These are phyloP conservation scores for Pontederia crassipes DNA, from an alignment of 176 grass and related monocot species.

Conservation along the genomic window DNA sequence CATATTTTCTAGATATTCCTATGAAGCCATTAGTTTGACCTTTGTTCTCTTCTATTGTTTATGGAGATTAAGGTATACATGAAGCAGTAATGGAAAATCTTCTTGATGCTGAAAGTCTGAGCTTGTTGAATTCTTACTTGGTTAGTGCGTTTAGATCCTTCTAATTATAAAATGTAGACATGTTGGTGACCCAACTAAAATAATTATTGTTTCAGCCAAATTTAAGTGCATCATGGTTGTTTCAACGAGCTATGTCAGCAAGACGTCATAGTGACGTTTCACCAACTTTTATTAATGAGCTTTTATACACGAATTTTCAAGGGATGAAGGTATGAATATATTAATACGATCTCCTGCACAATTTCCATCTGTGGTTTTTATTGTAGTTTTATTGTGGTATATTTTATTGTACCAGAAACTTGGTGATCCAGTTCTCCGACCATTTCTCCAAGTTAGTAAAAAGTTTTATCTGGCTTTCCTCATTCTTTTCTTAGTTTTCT, in stretches of 20 bases:
- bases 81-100: conserved; percentile 75
- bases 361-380: background rate
- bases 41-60: conserved; percentile 10
- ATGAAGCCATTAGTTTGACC: background rate
- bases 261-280: conserved; percentile 40
- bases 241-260: conserved; percentile 94
- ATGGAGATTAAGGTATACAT: conserved; percentile 60
- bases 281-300: conserved; percentile 78
- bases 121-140: conserved; percentile 84
- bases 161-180: conserved; percentile 9
- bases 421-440: conserved; percentile 58
- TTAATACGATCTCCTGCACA: background rate
- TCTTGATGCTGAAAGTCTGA: conserved; percentile 51
- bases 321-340: conserved; percentile 62
- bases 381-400: conserved; percentile 12
- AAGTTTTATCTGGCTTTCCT: background rate
- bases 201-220: conserved; percentile 53
- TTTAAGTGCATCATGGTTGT: conserved; percentile 94
- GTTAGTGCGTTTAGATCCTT: conserved; percentile 24
- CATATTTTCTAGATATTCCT: too few species aligned
- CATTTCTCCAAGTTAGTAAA: conserved; percentile 78
- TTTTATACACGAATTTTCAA: conserved; percentile 88
- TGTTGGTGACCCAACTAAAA: conserved; percentile 1
- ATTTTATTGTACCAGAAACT: conserved; percentile 49
- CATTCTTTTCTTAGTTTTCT: background rate